These are phyloP conservation scores for Senna siamea DNA, from an alignment of 306 rosid genomes.

Conservation along the genomic window DNA sequence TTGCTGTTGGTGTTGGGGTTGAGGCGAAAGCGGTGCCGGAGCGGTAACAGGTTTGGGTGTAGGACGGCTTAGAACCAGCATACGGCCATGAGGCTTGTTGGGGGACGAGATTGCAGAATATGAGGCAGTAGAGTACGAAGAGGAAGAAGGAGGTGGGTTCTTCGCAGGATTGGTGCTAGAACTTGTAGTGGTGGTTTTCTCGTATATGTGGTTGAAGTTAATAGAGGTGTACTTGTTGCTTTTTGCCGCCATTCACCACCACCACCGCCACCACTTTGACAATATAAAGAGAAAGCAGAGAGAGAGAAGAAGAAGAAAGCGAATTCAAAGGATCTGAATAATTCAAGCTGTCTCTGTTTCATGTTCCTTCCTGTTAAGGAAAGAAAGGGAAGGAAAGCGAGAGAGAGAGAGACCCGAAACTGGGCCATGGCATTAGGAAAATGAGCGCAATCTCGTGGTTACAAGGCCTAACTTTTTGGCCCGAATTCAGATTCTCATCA, in stretches of 20 bases:
- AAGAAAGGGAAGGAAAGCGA: not conserved
- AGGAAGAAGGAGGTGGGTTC: conserved; percentile 45
- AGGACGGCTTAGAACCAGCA: conserved; percentile 77
- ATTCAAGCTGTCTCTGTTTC: not conserved
- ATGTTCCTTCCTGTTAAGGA: not conserved
- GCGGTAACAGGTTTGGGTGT: conserved; percentile 48
- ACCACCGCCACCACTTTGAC: conserved; percentile 1
- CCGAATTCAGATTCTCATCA: not conserved
- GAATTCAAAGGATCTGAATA: not conserved
- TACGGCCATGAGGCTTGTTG: conserved; percentile 74
- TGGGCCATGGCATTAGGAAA: not conserved
- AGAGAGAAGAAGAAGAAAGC: not conserved
- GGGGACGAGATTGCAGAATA: conserved; percentile 71
- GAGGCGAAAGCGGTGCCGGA: conserved; percentile 28
- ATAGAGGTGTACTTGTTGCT: conserved; percentile 69
- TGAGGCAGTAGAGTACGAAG: conserved; percentile 54
- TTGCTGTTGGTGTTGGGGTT: conserved; percentile 16
- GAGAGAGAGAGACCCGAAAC: not conserved
- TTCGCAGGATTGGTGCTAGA: conserved; percentile 33
- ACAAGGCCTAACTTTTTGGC: not conserved
- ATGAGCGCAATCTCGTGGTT: not conserved
- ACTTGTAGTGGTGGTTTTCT: conserved; percentile 46
- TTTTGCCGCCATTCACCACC: conserved; percentile 75
- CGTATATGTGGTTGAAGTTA: conserved; percentile 82
- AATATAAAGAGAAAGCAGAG: not conserved